Base-by-base conservation (phyloP, 139 green algal species). In the Desmodesmus armatus region DNA sequence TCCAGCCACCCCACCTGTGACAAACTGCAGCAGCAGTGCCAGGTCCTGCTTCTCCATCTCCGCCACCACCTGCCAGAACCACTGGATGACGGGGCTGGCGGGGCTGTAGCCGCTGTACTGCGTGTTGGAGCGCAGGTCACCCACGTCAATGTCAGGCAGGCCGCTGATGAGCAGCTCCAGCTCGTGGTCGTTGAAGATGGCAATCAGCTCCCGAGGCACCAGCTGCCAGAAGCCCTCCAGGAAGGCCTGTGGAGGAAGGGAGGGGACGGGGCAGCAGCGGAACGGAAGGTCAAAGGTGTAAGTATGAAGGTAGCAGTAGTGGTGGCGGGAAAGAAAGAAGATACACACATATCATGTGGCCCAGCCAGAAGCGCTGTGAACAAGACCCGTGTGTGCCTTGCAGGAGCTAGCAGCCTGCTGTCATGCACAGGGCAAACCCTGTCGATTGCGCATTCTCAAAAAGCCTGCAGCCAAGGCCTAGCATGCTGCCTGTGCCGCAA, bases 151-250 rank as follows among this genome's bases (percentile, higher is more conserved):
- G 81, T 99, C 95, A 2, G 97, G 97, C 88, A 99, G 92, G 21
- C 97, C 97, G 62, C 79, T 93, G 89, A 99, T 98, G 37, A 99
- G 90, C 85, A 99, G 94, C 94, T 99, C 97, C 76, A 99, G 96
- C 94, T 99, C 97, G 78, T 96, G 92, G 89, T 99, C 95, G 86
- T 97, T 99, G 91, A 99, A 99, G 21, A 99, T 94, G 79, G 74
- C 83, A 60, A 98, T 93, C 82, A 96, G 90, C n/a, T 93, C 71
- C 35, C 91, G 89, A 35, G 96, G 94, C 51, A 99, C 93, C 23
- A 99, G 88, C 89, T 99, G 94, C 91, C 96, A 96, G 90, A 99
- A 99, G 69, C 97, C 97, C 84, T 92, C 78, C 43, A 98, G 85
- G 85, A 97, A 97, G 25, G 91, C 91, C 15, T 83, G 79, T 40